phyloP scores from a whole-genome alignment of 345 rosid genomes.

The Schrenkiella parvula region DNA sequence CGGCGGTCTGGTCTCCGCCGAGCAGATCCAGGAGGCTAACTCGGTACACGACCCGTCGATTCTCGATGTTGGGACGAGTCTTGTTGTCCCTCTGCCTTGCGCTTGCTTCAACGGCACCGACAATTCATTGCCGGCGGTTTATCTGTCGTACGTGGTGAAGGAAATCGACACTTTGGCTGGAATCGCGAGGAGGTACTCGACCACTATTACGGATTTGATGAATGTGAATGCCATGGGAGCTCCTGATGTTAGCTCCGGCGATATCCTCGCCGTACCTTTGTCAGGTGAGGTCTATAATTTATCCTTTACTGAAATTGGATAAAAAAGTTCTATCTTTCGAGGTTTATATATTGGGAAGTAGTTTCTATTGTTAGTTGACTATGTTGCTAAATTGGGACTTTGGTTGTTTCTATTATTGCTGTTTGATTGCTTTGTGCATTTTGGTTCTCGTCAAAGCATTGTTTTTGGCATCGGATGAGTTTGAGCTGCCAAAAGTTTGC shows the following conservation, averaged over 20 bases:
- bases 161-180: slow-evolving; percentile 66
- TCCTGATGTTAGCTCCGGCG: slow-evolving; percentile 64
- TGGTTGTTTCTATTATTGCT: neutral
- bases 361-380: slow-evolving; percentile 13
- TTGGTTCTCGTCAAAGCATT: neutral
- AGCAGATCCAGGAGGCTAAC: slow-evolving; percentile 87
- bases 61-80: slow-evolving; percentile 76
- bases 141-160: slow-evolving; percentile 77
- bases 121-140: slow-evolving; percentile 79
- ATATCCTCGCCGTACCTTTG: slow-evolving; percentile 83
- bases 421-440: neutral
- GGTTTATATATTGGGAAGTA: neutral
- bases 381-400: neutral
- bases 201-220: slow-evolving; percentile 94
- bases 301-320: neutral
- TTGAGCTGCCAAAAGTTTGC: neutral
- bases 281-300: slow-evolving; percentile 48
- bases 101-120: slow-evolving; percentile 96
- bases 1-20: slow-evolving; percentile 82
- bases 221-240: slow-evolving; percentile 97
- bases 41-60: slow-evolving; percentile 74
- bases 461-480: neutral
- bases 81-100: slow-evolving; percentile 83
- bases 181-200: slow-evolving; percentile 66
- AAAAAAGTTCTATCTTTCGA: neutral